phyloP scores from a whole-genome alignment of 805 yeast genomes.

The Ogataea polymorpha region DNA sequence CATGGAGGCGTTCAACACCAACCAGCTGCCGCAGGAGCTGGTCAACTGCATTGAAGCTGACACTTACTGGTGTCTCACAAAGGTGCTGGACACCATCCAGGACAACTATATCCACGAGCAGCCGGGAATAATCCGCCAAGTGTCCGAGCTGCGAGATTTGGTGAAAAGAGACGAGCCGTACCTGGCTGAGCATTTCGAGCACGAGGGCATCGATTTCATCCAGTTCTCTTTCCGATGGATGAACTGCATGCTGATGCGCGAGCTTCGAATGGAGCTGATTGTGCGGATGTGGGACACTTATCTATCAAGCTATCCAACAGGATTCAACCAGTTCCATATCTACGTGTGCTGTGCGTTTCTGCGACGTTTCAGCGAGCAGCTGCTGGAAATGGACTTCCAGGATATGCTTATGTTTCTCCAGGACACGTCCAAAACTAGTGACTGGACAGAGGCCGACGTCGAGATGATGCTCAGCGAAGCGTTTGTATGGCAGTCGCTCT shows the following conservation, averaged over 20 bases:
- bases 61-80: slow-evolving; percentile 93
- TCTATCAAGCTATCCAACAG: slow-evolving; percentile 66
- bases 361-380: slow-evolving; percentile 76
- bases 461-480: slow-evolving; percentile 94
- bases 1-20: slow-evolving; percentile 63
- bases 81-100: slow-evolving; percentile 88
- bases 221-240: slow-evolving; percentile 98
- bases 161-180: slow-evolving; percentile 77
- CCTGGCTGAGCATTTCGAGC: slow-evolving; percentile 68
- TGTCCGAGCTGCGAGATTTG: slow-evolving; percentile 70
- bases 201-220: slow-evolving; percentile 86
- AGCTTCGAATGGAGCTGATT: slow-evolving; percentile 70
- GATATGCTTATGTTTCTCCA: slow-evolving; percentile 90
- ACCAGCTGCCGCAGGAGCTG: slow-evolving; percentile 53
- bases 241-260: slow-evolving; percentile 97
- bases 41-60: slow-evolving; percentile 84
- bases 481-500: slow-evolving; percentile 91
- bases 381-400: slow-evolving; percentile 87
- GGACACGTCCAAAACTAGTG: slow-evolving; percentile 72
- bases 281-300: slow-evolving; percentile 99
- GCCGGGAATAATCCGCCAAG: slow-evolving; percentile 94
- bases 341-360: slow-evolving; percentile 97
- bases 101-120: slow-evolving; percentile 98
- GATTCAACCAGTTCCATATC: slow-evolving; percentile 89
- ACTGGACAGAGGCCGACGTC: slow-evolving; percentile 86